phyloP scores from a whole-genome alignment of 176 grass and related monocot species.

The Zoysia japonica region DNA sequence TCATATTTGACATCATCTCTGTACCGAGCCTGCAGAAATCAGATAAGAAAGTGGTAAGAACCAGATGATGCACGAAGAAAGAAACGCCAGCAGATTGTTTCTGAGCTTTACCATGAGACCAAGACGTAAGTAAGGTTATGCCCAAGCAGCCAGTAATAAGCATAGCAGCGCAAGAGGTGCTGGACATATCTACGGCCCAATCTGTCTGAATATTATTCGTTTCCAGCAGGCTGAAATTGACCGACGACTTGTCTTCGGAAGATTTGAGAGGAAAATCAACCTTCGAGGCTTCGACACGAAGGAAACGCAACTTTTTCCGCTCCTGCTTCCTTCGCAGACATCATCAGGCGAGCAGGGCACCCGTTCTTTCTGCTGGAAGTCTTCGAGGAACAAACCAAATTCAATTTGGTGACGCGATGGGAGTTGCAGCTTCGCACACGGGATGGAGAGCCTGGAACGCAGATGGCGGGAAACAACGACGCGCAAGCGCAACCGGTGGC shows the following conservation, averaged over 20 bases:
- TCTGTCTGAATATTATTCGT: not conserved
- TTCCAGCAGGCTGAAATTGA: not conserved
- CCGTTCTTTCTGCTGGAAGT: not conserved
- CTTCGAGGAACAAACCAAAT: slow-evolving; percentile 12
- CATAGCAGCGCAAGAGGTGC: not conserved
- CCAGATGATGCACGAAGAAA: not conserved
- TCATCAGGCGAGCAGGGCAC: not conserved
- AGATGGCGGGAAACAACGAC: not conserved
- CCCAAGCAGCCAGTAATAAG: not conserved
- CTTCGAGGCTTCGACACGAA: slow-evolving; percentile 43
- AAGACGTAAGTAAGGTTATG: not conserved
- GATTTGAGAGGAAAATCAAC: not conserved
- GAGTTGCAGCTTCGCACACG: slow-evolving; percentile 5
- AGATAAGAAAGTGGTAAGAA: not conserved
- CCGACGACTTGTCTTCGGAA: not conserved
- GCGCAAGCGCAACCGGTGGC: no score
- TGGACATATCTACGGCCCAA: not conserved
- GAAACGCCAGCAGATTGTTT: slow-evolving; percentile 1
- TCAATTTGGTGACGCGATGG: slow-evolving; percentile 3
- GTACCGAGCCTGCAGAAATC: slow-evolving; percentile 16
- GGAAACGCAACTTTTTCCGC: slow-evolving; percentile 9
- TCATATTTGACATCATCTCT: slow-evolving; percentile 33
- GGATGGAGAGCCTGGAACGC: not conserved
- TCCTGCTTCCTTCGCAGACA: not conserved
- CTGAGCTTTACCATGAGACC: slow-evolving; percentile 45